Evolutionary conservation across 805 yeast genomes (phyloP).

Genomic region (Spencermartinsiella europaea): DNA sequence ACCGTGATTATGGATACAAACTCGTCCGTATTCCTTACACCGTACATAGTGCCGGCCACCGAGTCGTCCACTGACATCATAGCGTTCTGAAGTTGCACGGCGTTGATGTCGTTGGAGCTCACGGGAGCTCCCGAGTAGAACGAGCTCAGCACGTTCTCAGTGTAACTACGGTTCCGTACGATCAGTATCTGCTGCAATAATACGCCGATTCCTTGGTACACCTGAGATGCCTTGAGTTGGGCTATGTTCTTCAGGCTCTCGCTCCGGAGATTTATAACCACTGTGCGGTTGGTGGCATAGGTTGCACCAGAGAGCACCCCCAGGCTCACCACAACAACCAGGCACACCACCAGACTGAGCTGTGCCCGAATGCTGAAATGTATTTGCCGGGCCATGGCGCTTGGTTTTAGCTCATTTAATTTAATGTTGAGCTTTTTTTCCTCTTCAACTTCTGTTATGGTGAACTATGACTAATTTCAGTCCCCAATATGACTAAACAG

Average conservation of each 20-base stretch:
- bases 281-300: slow-evolving; percentile 56
- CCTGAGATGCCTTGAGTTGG: slow-evolving; percentile 72
- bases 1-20: slow-evolving; percentile 3
- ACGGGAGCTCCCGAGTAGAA: slow-evolving; percentile 29
- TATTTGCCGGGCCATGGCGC: slow-evolving; percentile 18
- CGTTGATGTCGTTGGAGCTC: slow-evolving; percentile 5
- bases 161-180: slow-evolving; percentile 51
- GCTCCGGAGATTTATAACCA: slow-evolving; percentile 53
- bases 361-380: slow-evolving; percentile 67
- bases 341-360: slow-evolving; percentile 62
- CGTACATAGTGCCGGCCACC: slow-evolving; percentile 19
- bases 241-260: slow-evolving; percentile 73
- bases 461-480: neutral
- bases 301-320: slow-evolving; percentile 69
- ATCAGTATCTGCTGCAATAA: slow-evolving; percentile 64
- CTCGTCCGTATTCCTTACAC: slow-evolving; percentile 5
- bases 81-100: slow-evolving; percentile 15
- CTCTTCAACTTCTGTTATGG: neutral
- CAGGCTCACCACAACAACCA: slow-evolving; percentile 65
- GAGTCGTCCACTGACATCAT: slow-evolving; percentile 21
- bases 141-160: slow-evolving; percentile 53
- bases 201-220: slow-evolving; percentile 58
- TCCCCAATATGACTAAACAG: too few species aligned
- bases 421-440: neutral
- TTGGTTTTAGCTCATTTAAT: neutral